phyloP scores from a whole-genome alignment of 805 yeast species.

The Kluyveromyces wickerhamii region DNA sequence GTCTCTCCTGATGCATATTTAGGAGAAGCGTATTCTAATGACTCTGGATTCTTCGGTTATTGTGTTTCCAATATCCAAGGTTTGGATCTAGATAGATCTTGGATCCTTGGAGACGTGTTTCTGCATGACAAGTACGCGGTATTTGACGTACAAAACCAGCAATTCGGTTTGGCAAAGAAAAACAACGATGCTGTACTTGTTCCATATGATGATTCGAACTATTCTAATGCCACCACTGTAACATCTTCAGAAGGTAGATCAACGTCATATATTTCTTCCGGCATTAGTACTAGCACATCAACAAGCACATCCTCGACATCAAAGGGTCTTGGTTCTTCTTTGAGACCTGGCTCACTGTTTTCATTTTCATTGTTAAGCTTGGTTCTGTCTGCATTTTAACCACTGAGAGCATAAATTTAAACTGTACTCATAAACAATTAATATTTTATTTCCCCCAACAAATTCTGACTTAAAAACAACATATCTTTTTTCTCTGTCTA shows the following conservation, averaged over 20 bases:
- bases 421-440: too few relatives aligned
- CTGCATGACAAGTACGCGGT: conserved; percentile 47
- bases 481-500: too few relatives aligned
- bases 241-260: too few relatives aligned
- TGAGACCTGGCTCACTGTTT: not conserved
- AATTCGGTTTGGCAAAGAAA: conserved; percentile 48
- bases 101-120: conserved; percentile 63
- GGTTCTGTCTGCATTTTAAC: too few relatives aligned
- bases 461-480: too few relatives aligned
- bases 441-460: too few relatives aligned
- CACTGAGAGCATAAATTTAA: too few relatives aligned
- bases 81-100: conserved; percentile 32
- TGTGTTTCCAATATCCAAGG: conserved; percentile 65
- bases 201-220: conserved; percentile 8
- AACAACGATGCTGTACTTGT: conserved; percentile 25
- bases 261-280: too few relatives aligned
- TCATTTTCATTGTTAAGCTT: too few relatives aligned
- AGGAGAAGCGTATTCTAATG: conserved; percentile 38
- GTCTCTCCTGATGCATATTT: conserved; percentile 38
- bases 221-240: too few relatives aligned
- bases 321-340: too few relatives aligned
- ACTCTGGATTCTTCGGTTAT: conserved; percentile 36
- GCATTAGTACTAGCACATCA: too few relatives aligned
- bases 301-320: conserved; percentile 4
- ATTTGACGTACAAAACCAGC: conserved; percentile 43